Conservation (phyloP, 495 filamentous ascomycete species). For the Aspergillus bertholletiae region DNA sequence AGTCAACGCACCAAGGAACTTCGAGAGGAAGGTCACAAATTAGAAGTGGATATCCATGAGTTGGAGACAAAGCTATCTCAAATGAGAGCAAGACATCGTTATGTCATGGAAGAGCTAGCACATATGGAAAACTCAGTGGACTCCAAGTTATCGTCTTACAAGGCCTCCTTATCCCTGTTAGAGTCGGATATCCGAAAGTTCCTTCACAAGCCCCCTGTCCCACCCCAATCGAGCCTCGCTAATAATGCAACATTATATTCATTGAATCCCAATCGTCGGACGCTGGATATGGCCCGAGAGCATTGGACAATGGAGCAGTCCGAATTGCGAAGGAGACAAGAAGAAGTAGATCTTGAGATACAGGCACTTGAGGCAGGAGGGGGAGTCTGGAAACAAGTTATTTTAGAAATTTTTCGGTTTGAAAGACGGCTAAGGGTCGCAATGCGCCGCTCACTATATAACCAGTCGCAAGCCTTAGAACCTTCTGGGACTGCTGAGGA, state of each 20-base stretch:
- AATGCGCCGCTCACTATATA: slow-evolving; percentile 43
- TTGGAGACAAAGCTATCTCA: slow-evolving; percentile 63
- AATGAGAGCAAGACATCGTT: slow-evolving; percentile 60
- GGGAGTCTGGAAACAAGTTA: slow-evolving; percentile 70
- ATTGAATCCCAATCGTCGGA: slow-evolving; percentile 65
- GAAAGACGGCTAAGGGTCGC: slow-evolving; percentile 59
- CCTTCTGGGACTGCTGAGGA: slow-evolving; percentile 10
- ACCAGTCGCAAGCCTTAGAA: slow-evolving; percentile 16
- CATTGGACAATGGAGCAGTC: slow-evolving; percentile 68
- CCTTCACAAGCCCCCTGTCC: slow-evolving; percentile 39
- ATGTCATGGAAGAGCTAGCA: slow-evolving; percentile 57
- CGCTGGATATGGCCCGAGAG: slow-evolving; percentile 71
- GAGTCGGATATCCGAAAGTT: slow-evolving; percentile 47
- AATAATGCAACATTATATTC: slow-evolving; percentile 40
- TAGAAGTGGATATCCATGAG: slow-evolving; percentile 60
- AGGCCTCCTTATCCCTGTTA: slow-evolving; percentile 49
- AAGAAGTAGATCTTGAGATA: slow-evolving; percentile 63
- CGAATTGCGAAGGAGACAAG: slow-evolving; percentile 52
- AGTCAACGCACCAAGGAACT: slow-evolving; percentile 36
- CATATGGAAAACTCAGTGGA: slow-evolving; percentile 62
- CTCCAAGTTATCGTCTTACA: slow-evolving; percentile 58
- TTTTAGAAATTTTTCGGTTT: slow-evolving; percentile 61
- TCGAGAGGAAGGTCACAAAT: slow-evolving; percentile 45
- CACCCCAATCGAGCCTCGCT: slow-evolving; percentile 33
- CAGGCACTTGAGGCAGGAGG: slow-evolving; percentile 80